phyloP scores from a whole-genome alignment of 257 asterid species.

The Petunia axillaris region DNA sequence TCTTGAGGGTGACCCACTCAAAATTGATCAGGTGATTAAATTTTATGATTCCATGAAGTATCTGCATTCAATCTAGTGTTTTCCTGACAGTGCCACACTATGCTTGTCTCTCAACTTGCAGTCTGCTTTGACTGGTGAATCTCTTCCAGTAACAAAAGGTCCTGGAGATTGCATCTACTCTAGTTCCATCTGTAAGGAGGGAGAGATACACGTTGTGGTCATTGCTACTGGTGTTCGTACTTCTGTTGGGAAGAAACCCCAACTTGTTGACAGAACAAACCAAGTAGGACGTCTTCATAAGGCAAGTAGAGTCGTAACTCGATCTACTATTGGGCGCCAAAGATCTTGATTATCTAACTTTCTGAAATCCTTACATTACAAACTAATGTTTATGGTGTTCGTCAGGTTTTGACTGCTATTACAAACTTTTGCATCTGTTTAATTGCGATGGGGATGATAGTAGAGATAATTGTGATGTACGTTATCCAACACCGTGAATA shows the following conservation, averaged over 20 bases:
- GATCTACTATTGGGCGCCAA: slow-evolving; percentile 4
- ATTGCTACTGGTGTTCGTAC: slow-evolving; percentile 98
- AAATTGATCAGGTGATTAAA: slow-evolving; percentile 81
- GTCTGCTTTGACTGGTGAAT: slow-evolving; percentile 98
- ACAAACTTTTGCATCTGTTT: slow-evolving; percentile 98
- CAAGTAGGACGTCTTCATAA: slow-evolving; percentile 97
- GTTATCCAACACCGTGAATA: slow-evolving; percentile 86
- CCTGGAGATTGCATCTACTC: slow-evolving; percentile 97
- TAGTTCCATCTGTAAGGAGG: slow-evolving; percentile 98
- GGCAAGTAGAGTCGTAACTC: slow-evolving; percentile 45
- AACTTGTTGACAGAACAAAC: slow-evolving; percentile 90
- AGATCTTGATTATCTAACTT: not conserved
- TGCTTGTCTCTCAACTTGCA: slow-evolving; percentile 41
- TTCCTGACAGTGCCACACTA: slow-evolving; percentile 22
- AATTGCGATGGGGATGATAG: slow-evolving; percentile 88
- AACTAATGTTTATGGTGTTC: slow-evolving; percentile 18
- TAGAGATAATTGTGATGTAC: slow-evolving; percentile 92
- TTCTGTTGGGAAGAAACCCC: slow-evolving; percentile 96
- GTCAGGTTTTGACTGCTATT: slow-evolving; percentile 90
- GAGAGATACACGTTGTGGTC: slow-evolving; percentile 89
- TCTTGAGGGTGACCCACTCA: slow-evolving; percentile 95
- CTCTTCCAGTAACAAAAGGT: slow-evolving; percentile 94
- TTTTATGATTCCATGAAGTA: slow-evolving; percentile 25
- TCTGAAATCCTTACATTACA: slow-evolving; percentile 1
- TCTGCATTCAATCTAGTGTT: not conserved